phyloP scores from a whole-genome alignment of 108 stramenopile species.

The Fistulifera pelliculosa region DNA sequence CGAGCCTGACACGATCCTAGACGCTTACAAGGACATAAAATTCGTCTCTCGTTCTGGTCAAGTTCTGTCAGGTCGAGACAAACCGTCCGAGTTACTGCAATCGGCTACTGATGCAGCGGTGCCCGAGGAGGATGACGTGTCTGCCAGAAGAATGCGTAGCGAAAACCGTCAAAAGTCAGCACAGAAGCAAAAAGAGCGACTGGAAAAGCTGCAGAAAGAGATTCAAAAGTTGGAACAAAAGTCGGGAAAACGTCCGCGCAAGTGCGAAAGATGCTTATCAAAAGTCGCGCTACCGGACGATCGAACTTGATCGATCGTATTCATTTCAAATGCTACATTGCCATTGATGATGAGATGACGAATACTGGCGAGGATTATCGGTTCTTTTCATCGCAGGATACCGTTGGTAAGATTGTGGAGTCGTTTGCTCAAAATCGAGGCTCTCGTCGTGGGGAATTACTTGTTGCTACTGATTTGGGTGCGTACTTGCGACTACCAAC shows the following conservation, averaged over 20 bases:
- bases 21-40: neutral
- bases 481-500: conserved; percentile 25
- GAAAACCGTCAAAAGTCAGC: conserved; percentile 12
- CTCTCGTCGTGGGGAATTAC: neutral
- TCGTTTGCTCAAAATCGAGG: conserved; percentile 7
- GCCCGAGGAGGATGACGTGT: conserved; percentile 6
- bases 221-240: conserved; percentile 33
- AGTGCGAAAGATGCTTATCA: conserved; percentile 63
- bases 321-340: conserved; percentile 32
- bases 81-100: conserved; percentile 56
- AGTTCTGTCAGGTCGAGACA: conserved; percentile 5
- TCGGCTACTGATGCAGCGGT: conserved; percentile 40
- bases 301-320: conserved; percentile 45
- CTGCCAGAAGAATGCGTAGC: conserved; percentile 1
- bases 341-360: conserved; percentile 13
- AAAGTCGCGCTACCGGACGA: conserved; percentile 59
- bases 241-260: conserved; percentile 47
- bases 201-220: conserved; percentile 32
- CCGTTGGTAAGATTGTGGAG: conserved; percentile 22
- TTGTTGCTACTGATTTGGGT: neutral
- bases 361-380: conserved; percentile 26
- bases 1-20: neutral
- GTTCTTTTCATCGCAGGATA: conserved; percentile 45
- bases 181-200: conserved; percentile 24
- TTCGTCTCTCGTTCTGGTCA: neutral